phyloP scores from a whole-genome alignment of 192 early-diverging fungal genomes.

The Coemansia sp. region DNA sequence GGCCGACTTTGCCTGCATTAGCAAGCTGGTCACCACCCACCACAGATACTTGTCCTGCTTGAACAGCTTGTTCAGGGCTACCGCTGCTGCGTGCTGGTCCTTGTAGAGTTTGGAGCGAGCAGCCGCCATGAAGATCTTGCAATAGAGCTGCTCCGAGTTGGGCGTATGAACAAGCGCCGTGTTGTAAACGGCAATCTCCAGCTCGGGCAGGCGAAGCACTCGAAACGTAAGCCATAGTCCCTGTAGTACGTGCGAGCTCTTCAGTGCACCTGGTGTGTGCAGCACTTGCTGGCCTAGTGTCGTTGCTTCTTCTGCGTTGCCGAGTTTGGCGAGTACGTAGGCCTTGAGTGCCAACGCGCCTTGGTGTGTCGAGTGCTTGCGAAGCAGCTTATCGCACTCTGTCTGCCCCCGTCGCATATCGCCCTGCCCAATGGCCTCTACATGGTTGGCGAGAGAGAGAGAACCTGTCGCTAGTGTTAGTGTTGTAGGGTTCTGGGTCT shows the following conservation, averaged over 20 bases:
- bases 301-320: constrained; percentile 62
- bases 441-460: neutral
- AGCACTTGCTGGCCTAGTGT: constrained; percentile 63
- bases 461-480: too few relatives aligned
- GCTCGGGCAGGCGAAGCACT: constrained; percentile 31
- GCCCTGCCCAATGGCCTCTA: constrained; percentile 30
- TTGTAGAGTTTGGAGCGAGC: constrained; percentile 64
- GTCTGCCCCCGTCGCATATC: constrained; percentile 18
- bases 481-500: neutral
- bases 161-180: constrained; percentile 60
- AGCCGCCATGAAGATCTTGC: constrained; percentile 81
- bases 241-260: constrained; percentile 30
- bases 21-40: constrained; percentile 80
- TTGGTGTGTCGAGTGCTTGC: constrained; percentile 34
- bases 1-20: constrained; percentile 63
- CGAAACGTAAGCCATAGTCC: constrained; percentile 28
- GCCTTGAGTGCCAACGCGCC: constrained; percentile 70
- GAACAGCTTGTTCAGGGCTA: constrained; percentile 79
- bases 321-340: constrained; percentile 63
- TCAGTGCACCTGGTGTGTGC: constrained; percentile 15
- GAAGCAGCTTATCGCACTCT: constrained; percentile 34
- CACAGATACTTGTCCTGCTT: constrained; percentile 79
- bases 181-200: constrained; percentile 75
- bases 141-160: constrained; percentile 68
- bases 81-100: constrained; percentile 59